Conservation (phyloP, 129 eudicot genomes). For the Artemisia argyi region DNA sequence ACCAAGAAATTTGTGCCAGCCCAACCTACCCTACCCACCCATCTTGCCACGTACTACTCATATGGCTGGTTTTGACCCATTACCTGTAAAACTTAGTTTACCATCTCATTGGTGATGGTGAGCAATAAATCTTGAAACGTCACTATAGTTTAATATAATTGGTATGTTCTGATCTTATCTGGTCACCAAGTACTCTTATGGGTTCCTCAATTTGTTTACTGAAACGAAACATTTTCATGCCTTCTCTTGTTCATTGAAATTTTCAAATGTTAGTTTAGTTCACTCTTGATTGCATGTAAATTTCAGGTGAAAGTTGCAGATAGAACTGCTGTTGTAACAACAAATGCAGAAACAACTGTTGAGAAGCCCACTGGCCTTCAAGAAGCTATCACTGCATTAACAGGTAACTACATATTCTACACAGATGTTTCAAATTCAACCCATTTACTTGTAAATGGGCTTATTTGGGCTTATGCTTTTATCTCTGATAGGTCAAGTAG, state of each 20-base stretch:
- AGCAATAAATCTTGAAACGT: neutral
- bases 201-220: neutral
- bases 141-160: neutral
- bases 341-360: slow-evolving; percentile 81
- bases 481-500: neutral
- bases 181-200: neutral
- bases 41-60: neutral
- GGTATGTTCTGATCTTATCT: slow-evolving; percentile 8
- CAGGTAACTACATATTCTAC: slow-evolving; percentile 39
- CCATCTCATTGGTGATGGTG: slow-evolving; percentile 2
- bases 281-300: slow-evolving; percentile 7
- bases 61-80: neutral
- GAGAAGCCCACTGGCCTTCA: slow-evolving; percentile 81
- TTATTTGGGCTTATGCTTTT: neutral
- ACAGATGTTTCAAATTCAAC: neutral
- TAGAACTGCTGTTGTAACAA: slow-evolving; percentile 67
- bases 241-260: neutral
- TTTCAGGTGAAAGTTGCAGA: slow-evolving; percentile 81
- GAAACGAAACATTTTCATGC: too few species aligned
- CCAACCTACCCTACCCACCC: neutral
- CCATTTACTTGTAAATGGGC: neutral
- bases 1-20: neutral
- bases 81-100: neutral
- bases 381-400: slow-evolving; percentile 72
- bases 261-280: slow-evolving; percentile 1